Evolutionary conservation across 345 rosid species (phyloP), one percentile per base, ranked within the genome.

Genomic region (Salix exigua): DNA sequence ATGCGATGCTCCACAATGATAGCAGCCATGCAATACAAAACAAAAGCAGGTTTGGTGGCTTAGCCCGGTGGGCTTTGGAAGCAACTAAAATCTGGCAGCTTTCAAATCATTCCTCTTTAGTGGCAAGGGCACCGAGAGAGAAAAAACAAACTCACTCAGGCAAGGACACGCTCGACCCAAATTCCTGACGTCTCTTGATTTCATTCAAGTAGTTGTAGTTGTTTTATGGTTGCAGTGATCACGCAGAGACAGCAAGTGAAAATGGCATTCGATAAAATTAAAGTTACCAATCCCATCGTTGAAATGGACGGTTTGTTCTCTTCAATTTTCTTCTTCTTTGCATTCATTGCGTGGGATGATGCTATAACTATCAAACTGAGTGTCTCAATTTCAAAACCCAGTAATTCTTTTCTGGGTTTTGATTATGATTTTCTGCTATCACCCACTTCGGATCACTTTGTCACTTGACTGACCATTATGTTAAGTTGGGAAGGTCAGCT

Each of bases 221-320:
- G 11, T n/a, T 5, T 68, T n/a, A 4, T 11, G 26, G 40, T 7
- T 7, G 71, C 70, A 14, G 46, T 64, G 37, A 64, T 26, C 35
- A 25, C 18, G 19, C 33, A 30, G 66, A 28, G 26, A 28, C 40
- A 23, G 62, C 60, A 44, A 40, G 33, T 9, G 65, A 25, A 78
- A 66, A 88, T 88, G 93, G 89, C 65, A 2, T 83, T 79, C 66
- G 68, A 84, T 81, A 89, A 81, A 87, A 85, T 88, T 75, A 88
- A 88, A 75, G 91, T 88, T 44, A 77, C 30, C 73, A 87, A 84
- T 31, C 91, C 93, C 75, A 70, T 89, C 37, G 88, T 88, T 37
- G 88, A 88, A 75, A 86, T 89, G 91, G 89, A 89, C 63, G 89
- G 88, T 86, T 2, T 62, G 85, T 70, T 61, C 38, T 10, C 10